A percentile compares a stretch with the other conserved stretches of the same genome.
Conservation (phyloP, 495 filamentous ascomycete genomes). For the Neurospora hispaniola region DNA sequence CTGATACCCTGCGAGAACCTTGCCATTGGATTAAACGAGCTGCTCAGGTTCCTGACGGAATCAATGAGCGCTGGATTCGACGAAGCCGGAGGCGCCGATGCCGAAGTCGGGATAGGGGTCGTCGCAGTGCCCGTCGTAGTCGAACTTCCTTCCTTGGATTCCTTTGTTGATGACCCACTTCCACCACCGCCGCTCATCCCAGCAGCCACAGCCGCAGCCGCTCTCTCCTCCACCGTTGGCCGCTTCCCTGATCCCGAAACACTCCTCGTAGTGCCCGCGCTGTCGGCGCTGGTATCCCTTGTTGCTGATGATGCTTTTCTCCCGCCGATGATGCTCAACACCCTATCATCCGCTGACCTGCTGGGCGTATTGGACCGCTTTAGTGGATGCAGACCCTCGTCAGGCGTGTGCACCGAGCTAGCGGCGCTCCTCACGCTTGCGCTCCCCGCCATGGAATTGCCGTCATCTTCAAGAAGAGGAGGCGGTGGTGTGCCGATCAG, state of each 20-base stretch:
- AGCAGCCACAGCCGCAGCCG: constrained; percentile 33
- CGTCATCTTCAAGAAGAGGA: constrained; percentile 40
- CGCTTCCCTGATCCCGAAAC: not conserved
- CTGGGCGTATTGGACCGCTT: constrained; percentile 22
- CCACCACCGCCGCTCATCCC: not conserved
- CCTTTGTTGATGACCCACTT: constrained; percentile 9
- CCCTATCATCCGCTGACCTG: constrained; percentile 36
- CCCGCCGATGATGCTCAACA: constrained; percentile 50
- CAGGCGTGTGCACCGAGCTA: constrained; percentile 34
- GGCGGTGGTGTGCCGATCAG: constrained; percentile 63
- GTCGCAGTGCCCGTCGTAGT: constrained; percentile 4
- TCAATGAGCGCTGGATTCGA: constrained; percentile 55
- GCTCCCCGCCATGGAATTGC: not conserved
- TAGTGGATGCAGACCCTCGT: constrained; percentile 14
- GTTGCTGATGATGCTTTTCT: constrained; percentile 29
- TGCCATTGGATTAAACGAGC: constrained; percentile 73
- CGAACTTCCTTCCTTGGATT: constrained; percentile 20
- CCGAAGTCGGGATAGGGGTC: not conserved
- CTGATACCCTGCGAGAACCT: constrained; percentile 56
- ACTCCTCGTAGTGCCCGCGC: constrained; percentile 49
- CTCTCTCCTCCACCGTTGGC: constrained; percentile 20
- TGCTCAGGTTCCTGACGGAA: constrained; percentile 74
- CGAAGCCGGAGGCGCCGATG: constrained; percentile 27
- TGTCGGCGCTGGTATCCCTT: constrained; percentile 71
- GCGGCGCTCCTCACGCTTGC: constrained; percentile 18